These are phyloP conservation scores for Ramaria sp. DNA, from an alignment of 768 basidiomycete genomes.

Conservation along the genomic window DNA sequence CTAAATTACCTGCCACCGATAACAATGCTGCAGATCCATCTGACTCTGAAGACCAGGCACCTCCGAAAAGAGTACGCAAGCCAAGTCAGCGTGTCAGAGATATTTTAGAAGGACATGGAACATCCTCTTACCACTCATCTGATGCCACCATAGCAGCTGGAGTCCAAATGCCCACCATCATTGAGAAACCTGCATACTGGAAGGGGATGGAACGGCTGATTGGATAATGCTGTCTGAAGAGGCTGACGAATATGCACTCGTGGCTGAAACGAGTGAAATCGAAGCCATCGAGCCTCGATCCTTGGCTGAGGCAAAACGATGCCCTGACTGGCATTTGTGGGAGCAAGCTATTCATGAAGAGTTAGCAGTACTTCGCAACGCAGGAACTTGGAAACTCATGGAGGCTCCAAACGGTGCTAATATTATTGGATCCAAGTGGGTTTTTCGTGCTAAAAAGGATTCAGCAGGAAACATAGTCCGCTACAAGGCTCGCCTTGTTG, in stretches of 20 bases:
- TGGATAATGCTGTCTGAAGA: neutral
- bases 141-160: too few species aligned
- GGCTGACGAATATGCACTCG: conserved; percentile 6
- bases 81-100: conserved; percentile 1
- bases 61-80: neutral
- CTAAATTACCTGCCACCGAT: neutral
- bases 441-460: conserved; percentile 21
- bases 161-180: too few species aligned
- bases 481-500: too few species aligned
- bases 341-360: conserved; percentile 15
- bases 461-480: conserved; percentile 15
- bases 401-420: conserved; percentile 14
- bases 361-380: conserved; percentile 9
- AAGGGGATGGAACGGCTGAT: neutral
- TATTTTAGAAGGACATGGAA: neutral
- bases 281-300: conserved; percentile 7
- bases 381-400: conserved; percentile 15
- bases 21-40: neutral
- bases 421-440: conserved; percentile 17
- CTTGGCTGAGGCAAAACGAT: conserved; percentile 15
- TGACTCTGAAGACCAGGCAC: neutral
- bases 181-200: neutral
- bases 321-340: conserved; percentile 21
- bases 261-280: conserved; percentile 7
- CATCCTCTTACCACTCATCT: too few species aligned